These are phyloP conservation scores for Lachnellula subtilissima DNA, from an alignment of 2,329 filamentous ascomycete species.

Conservation along the genomic window DNA sequence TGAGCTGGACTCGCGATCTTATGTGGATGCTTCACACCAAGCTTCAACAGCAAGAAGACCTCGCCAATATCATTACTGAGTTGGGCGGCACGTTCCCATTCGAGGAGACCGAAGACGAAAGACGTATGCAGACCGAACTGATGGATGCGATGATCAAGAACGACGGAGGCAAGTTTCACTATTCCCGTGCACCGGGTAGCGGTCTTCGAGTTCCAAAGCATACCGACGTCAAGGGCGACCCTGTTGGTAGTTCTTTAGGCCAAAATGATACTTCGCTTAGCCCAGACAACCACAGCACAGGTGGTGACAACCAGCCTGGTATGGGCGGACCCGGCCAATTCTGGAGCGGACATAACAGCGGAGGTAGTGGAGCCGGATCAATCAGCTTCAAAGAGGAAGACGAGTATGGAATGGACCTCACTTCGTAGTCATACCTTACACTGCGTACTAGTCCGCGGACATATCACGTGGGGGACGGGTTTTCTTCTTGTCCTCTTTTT, in stretches of 20 bases:
- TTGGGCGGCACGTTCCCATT: constrained; percentile 75
- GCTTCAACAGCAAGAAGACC: constrained; percentile 81
- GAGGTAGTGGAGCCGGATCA: constrained; percentile 60
- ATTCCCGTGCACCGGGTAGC: constrained; percentile 76
- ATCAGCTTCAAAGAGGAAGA: constrained; percentile 91
- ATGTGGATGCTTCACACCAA: constrained; percentile 96
- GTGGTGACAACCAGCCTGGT: constrained; percentile 26
- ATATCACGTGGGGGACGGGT: neutral
- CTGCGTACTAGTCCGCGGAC: neutral
- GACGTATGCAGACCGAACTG: constrained; percentile 90
- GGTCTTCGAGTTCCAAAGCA: constrained; percentile 88
- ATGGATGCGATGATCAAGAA: constrained; percentile 82
- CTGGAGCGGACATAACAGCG: constrained; percentile 67
- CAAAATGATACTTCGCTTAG: constrained; percentile 44
- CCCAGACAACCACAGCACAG: constrained; percentile 39
- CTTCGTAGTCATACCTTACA: constrained; percentile 33
- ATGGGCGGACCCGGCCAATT: constrained; percentile 43
- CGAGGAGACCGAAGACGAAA: constrained; percentile 83
- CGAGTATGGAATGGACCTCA: constrained; percentile 80
- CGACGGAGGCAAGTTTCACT: constrained; percentile 66
- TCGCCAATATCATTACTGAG: constrained; percentile 68
- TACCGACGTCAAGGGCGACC: constrained; percentile 84
- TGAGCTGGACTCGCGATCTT: constrained; percentile 93
- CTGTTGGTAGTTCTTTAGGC: constrained; percentile 48
- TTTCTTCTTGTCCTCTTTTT: constrained; percentile 18